Evolutionary conservation across 1,139 yeast genomes (phyloP).

Genomic region (Geotrichum cucujoidarum): DNA sequence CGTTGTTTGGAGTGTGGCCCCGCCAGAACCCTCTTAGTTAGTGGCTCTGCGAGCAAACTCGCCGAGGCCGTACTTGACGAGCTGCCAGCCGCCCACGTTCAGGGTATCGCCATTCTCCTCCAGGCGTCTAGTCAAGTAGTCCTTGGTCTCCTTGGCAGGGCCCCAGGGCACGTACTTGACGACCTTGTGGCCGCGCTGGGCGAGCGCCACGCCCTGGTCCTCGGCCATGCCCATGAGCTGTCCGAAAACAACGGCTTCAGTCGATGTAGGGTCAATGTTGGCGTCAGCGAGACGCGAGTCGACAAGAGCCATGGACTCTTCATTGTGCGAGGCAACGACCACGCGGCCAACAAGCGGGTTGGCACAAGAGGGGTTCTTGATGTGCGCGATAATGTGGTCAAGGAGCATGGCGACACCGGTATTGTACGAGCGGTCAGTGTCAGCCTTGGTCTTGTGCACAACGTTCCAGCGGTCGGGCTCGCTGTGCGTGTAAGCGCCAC

Average conservation of each 20-base stretch:
- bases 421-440: slow-evolving; percentile 73
- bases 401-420: slow-evolving; percentile 62
- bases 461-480: slow-evolving; percentile 65
- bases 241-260: slow-evolving; percentile 65
- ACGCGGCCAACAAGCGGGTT: slow-evolving; percentile 62
- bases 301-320: slow-evolving; percentile 68
- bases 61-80: slow-evolving; percentile 52
- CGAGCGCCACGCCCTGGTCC: slow-evolving; percentile 71
- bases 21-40: too few species aligned
- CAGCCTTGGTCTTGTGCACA: slow-evolving; percentile 70
- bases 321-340: slow-evolving; percentile 90
- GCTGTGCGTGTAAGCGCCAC: slow-evolving; percentile 95
- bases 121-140: slow-evolving; percentile 80
- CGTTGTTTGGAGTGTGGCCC: too few species aligned
- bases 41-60: slow-evolving; percentile 43
- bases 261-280: slow-evolving; percentile 24
- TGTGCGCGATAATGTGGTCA: slow-evolving; percentile 51
- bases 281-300: slow-evolving; percentile 47
- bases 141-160: slow-evolving; percentile 90
- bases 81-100: slow-evolving; percentile 81
- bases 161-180: slow-evolving; percentile 98
- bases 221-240: slow-evolving; percentile 97
- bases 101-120: slow-evolving; percentile 98
- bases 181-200: slow-evolving; percentile 61
- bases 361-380: slow-evolving; percentile 39